These are phyloP conservation scores for Ophiostoma perfectum DNA, from an alignment of 2,329 filamentous ascomycete genomes.

Conservation along the genomic window DNA sequence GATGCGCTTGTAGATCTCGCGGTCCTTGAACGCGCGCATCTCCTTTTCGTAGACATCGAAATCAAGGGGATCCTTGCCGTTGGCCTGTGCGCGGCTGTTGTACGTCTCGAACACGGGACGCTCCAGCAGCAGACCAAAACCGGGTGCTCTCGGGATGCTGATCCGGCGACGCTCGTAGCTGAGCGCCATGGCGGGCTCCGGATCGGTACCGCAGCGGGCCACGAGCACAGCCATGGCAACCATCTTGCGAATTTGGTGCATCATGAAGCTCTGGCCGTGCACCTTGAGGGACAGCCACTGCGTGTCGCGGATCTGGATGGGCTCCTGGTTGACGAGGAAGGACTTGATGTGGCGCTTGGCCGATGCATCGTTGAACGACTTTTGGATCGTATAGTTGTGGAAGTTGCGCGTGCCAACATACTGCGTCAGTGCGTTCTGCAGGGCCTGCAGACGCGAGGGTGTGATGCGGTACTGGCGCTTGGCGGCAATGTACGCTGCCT, in stretches of 20 bases:
- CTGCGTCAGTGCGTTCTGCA: constrained; percentile 67
- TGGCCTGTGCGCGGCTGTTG: constrained; percentile 64
- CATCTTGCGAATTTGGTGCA: constrained; percentile 99
- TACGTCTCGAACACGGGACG: constrained; percentile 87
- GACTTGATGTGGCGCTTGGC: constrained; percentile 89
- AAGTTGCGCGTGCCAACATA: constrained; percentile 87
- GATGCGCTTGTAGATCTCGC: constrained; percentile 86
- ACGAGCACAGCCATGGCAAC: constrained; percentile 84
- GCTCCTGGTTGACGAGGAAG: constrained; percentile 69
- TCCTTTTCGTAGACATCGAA: constrained; percentile 49
- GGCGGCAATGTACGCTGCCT: constrained; percentile 72
- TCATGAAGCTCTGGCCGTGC: constrained; percentile 99
- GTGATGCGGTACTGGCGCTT: constrained; percentile 83
- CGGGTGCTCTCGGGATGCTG: constrained; percentile 89
- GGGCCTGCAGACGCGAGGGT: constrained; percentile 60
- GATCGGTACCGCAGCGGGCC: constrained; percentile 75
- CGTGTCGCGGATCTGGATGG: constrained; percentile 81
- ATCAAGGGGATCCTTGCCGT: constrained; percentile 28
- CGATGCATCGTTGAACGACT: constrained; percentile 72
- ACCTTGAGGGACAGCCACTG: constrained; percentile 96
- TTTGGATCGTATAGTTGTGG: constrained; percentile 97
- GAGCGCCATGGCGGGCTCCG: constrained; percentile 63
- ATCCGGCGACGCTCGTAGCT: constrained; percentile 69
- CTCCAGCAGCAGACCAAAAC: constrained; percentile 81
- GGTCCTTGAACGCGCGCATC: constrained; percentile 84